Evolutionary conservation across 192 early-diverging fungal species (phyloP), one percentile per base, ranked within the genome.

Genomic region (Radiomyces spectabilis): DNA sequence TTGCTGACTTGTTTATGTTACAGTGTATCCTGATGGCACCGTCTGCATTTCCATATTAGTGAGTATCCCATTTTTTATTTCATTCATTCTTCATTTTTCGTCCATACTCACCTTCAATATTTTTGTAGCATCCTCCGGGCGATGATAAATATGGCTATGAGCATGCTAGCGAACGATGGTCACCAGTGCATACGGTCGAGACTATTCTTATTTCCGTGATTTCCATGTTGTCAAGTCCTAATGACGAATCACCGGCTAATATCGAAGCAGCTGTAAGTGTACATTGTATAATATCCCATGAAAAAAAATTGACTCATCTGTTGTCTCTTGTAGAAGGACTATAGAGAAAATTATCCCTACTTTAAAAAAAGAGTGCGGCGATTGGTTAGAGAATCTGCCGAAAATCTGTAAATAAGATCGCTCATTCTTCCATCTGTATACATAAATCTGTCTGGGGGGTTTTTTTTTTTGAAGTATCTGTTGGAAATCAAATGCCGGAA

Each of bases 1-100:
- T 43, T 24, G 8, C 38, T 30, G 29, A 25, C 24, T 30, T 45
- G 19, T 42, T 31, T 13, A 29, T 26, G n/a, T n/a, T n/a, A 18
- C 65, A 83, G 85, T 96, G 4, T 94, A 95, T 66, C 72, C 77
- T 9, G 77, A 92, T 67, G 96, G 96, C 13, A 79, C 82, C 22
- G 93, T 98, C 15, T 97, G 94, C 68, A 97, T 98, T 45, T 92
- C 91, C n/a, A 98, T 98, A 61, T 69, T 98, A 63, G 88, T 91
- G 75, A 68, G 78, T 33, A 15, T 24, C 34, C 5, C 35, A 5
- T 18, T 16, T 22, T 1, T 16, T 13, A 10, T 16, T 18, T n/a
- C 16, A 41, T 33, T 33, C 3, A 22, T 33, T 4, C 32, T 35
- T 27, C 6, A 9, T 41, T 1, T 16, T 41, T 30, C 2, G 0